phyloP scores from a whole-genome alignment of 352 stramenopile genomes.

The Phytophthora pinifolia region DNA sequence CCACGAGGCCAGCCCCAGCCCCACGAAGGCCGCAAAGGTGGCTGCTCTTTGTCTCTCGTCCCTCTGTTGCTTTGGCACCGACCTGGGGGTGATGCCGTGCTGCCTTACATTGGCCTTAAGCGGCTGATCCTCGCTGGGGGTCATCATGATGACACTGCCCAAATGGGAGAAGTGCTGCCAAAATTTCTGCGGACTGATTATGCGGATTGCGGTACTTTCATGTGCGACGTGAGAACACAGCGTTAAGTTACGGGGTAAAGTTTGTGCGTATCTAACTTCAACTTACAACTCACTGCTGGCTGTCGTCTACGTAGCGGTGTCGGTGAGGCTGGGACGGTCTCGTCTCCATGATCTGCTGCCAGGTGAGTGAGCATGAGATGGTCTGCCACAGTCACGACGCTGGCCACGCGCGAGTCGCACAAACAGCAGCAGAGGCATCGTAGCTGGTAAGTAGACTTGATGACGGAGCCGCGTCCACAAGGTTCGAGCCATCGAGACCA shows the following conservation, averaged over 20 bases:
- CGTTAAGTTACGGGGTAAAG: no score
- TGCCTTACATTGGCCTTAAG: conserved; percentile 4
- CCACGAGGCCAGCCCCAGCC: conserved; percentile 63
- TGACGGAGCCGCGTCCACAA: no score
- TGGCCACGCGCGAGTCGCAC: conserved; percentile 37
- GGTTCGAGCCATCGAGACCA: conserved; percentile 13
- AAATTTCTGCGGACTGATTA: no score
- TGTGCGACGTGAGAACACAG: no score
- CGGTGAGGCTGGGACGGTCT: conserved; percentile 34
- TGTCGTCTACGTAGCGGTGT: no score
- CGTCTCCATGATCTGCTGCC: conserved; percentile 44
- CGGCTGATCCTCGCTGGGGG: conserved; percentile 1
- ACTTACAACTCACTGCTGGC: no score
- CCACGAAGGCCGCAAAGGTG: conserved; percentile 55
- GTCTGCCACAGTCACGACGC: conserved; percentile 36
- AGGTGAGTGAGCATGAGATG: conserved; percentile 46
- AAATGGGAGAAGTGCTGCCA: no score
- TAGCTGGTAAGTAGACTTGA: conserved; percentile 16
- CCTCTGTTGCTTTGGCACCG: not conserved
- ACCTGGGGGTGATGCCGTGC: not conserved
- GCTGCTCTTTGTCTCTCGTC: conserved; percentile 14
- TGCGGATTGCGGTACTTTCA: no score
- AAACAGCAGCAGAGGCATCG: conserved; percentile 44
- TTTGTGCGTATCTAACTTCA: no score
- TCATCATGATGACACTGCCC: conserved; percentile 4